phyloP scores from a whole-genome alignment of 257 asterid species.

The Solanum stenotomum region DNA sequence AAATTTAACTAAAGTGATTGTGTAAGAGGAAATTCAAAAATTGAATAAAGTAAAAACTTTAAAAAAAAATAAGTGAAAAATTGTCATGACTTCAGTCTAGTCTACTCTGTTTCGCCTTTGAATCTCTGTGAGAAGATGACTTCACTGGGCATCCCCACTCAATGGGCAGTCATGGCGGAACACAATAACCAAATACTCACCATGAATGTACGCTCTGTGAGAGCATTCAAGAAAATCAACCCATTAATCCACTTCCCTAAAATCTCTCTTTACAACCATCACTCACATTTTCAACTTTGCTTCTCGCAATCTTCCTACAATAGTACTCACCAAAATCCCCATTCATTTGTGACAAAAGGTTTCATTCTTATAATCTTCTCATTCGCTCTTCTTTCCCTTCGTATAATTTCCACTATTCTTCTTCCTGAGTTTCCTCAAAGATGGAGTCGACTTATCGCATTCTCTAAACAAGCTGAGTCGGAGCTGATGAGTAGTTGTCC shows the following conservation, averaged over 20 bases:
- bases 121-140: neutral
- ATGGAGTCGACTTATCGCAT: constrained; percentile 16
- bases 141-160: neutral
- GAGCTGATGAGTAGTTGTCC: constrained; percentile 14
- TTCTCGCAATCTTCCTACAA: neutral
- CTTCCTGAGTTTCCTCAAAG: constrained; percentile 24
- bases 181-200: neutral
- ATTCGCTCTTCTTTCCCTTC: constrained; percentile 14
- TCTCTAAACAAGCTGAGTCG: constrained; percentile 18
- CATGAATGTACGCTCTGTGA: neutral
- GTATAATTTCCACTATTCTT: constrained; percentile 10
- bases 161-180: neutral
- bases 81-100: no score
- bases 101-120: no score
- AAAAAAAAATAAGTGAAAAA: no score
- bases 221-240: neutral
- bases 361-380: constrained; percentile 17
- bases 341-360: constrained; percentile 1
- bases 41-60: no score
- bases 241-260: neutral
- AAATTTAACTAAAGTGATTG: no score
- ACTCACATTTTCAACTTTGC: neutral
- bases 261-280: neutral
- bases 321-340: neutral
- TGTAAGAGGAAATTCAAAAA: no score